Evolutionary conservation across 768 basidiomycete species (phyloP), one percentile per base, ranked within the genome.

Genomic region (Coprinopsis sp.): DNA sequence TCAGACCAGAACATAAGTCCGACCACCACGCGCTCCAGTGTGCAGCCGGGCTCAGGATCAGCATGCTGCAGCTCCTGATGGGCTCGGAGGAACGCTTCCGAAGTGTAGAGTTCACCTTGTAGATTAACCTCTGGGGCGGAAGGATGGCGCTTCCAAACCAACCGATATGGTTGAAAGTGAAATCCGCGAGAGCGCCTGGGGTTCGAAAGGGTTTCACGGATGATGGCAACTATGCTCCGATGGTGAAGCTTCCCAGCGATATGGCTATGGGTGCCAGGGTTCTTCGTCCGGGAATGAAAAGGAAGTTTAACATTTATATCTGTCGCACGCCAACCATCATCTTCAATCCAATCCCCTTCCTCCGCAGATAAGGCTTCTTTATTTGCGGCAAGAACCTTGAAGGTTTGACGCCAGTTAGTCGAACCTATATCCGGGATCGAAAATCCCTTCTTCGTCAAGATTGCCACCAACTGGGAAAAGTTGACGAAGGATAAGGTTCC

Each of bases 1-100:
- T 65, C 64, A 0, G 61, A 62, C 53, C 57, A 64, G 18, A 60
- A 53, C 63, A 64, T 62, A 18, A 58, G 39, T 0, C 56, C 50
- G 2, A 50, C 55, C n/a, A 62, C 51, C 12, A 54, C 50, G 3
- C 38, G 38, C 11, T 41, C 37, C 4, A 27, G 47, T 6, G 2
- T 33, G 24, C 47, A 49, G 16, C 31, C 40, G 16, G 47, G 47
- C 4, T 7, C 24, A 5, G 22, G 30, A 21, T 37, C 37, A 13
- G 24, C 33, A 21, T 33, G 28, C 19, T 42, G 47, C 4, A 49
- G 19, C 28, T 49, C 40, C 13, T 39, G 30, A 29, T 49, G 47
- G 1, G 38, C 47, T 21, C 37, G n/a, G 13, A 49, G 18, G 40
- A 49, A 49, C 11, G 47, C 47, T 25, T 41, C 39, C 3, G 47